Evolutionary conservation across 2,329 filamentous ascomycete genomes (phyloP), one percentile per base, ranked within the genome.

Genomic region (Colletotrichum trifolii): DNA sequence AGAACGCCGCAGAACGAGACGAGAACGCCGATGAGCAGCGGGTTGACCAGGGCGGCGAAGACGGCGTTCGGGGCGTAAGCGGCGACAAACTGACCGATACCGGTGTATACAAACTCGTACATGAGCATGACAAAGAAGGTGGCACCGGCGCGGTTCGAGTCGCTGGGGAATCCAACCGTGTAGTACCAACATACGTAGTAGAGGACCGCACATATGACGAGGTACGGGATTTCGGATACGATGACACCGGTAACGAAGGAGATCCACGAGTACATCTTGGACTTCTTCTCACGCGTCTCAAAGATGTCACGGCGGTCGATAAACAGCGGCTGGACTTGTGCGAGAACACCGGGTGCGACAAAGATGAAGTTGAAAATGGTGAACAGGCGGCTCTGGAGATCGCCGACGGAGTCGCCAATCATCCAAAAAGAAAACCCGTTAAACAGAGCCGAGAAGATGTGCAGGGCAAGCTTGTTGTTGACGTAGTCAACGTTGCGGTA

Each of bases 1-100:
- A 93, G 80, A 2, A 94, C 89, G 67, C 91, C 91, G 70, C 90
- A 93, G 79, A 94, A 94, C 1, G 85, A 86, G 8, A 92, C 83
- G 3, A 93, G 79, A 45, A 87, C 74, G 71, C 83, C 81, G 60
- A 89, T 76, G 10, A 89, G 56, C 0, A 89, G 71, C 0, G 86
- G 86, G 67, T 88, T 89, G 66, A 83, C 81, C 5, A 89, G 78
- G 0, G 85, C 78, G 0, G 87, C 87, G 48, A 88, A 88, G 10
- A 87, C 82, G 39, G 82, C 85, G 67, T 87, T 89, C 0, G 87
- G 87, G 0, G 86, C 84, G 65, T 88, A 89, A 1, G 87, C 86
- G 0, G 86, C 86, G n/a, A 89, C 79, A 70, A 87, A 86, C 69
- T 90, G 87, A 0, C 87, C 88, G 49, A 91, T 85, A 1, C 83